Conservation (phyloP, 2,329 filamentous ascomycete species). For the Diplodia sapinea region DNA sequence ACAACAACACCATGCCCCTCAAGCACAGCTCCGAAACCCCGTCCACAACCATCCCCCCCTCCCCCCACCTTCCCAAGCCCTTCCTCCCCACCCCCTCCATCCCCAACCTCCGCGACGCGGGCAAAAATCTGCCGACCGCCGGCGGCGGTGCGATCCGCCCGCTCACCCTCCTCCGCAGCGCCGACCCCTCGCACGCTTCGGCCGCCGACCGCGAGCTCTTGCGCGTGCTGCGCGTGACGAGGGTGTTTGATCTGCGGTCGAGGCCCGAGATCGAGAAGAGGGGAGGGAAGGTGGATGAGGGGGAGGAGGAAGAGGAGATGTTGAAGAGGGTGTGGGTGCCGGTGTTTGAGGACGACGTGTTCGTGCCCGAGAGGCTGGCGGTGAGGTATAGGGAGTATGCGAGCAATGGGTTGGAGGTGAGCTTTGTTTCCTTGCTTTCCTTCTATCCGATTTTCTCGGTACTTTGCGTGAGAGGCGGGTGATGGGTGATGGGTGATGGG, state of each 20-base stretch:
- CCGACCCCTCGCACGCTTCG: conserved; percentile 59
- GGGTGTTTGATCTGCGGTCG: conserved; percentile 73
- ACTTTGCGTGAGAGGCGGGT: no score
- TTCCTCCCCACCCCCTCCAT: conserved; percentile 45
- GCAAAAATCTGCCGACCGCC: conserved; percentile 14
- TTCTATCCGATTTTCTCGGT: background rate
- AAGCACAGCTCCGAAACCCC: background rate
- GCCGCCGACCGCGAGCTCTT: conserved; percentile 37
- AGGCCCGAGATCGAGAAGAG: conserved; percentile 60
- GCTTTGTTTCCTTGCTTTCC: conserved; percentile 23
- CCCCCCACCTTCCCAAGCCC: conserved; percentile 36
- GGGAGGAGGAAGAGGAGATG: conserved; percentile 24
- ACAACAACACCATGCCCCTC: background rate
- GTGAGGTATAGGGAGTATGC: conserved; percentile 66
- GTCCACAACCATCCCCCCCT: background rate
- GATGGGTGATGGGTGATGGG: no score
- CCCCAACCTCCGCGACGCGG: conserved; percentile 46
- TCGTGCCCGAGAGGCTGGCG: conserved; percentile 67
- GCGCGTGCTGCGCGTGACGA: conserved; percentile 62
- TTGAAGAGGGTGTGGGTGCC: conserved; percentile 63
- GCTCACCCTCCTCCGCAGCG: conserved; percentile 69
- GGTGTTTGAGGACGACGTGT: conserved; percentile 68
- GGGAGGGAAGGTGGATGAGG: conserved; percentile 34
- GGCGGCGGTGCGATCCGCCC: conserved; percentile 43
- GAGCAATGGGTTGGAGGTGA: conserved; percentile 54